Percentiles rank a stretch among this genome's conserved stretches.
Evolutionary conservation across 2,329 filamentous ascomycete species (phyloP).

Genomic region (Elsinoe ampelina): DNA sequence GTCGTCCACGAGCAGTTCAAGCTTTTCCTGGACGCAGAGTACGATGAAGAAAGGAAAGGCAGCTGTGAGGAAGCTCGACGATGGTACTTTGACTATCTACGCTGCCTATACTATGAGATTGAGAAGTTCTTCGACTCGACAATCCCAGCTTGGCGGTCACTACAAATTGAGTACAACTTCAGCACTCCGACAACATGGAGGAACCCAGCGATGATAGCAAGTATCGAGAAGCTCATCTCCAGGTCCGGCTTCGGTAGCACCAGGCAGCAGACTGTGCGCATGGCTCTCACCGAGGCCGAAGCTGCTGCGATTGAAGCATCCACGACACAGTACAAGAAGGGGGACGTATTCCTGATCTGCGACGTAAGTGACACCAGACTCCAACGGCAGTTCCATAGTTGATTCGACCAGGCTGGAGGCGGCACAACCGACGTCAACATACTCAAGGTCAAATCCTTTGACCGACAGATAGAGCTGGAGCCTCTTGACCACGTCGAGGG

Average conservation of each 20-base stretch:
- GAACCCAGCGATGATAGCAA: constrained; percentile 18
- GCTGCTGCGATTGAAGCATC: constrained; percentile 18
- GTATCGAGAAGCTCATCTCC: constrained; percentile 16
- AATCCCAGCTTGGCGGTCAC: constrained; percentile 7
- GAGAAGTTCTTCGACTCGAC: constrained; percentile 11
- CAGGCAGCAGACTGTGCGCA: constrained; percentile 8
- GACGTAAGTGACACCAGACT: constrained; percentile 12
- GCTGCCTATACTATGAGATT: constrained; percentile 13
- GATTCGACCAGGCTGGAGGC: constrained; percentile 16
- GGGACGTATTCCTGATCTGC: constrained; percentile 19
- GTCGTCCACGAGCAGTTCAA: constrained; percentile 13
- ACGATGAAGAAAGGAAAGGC: constrained; percentile 11
- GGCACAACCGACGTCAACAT: constrained; percentile 20
- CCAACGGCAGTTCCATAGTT: neutral
- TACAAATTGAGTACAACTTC: constrained; percentile 18
- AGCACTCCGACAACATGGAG: constrained; percentile 19
- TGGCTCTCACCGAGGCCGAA: constrained; percentile 19
- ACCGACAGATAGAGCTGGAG: constrained; percentile 15
- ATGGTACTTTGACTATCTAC: constrained; percentile 18
- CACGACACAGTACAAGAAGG: constrained; percentile 13
- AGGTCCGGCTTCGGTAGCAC: constrained; percentile 13
- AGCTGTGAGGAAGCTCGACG: constrained; percentile 1
- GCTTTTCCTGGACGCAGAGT: constrained; percentile 11
- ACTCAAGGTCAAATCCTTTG: constrained; percentile 13
- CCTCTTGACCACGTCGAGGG: constrained; percentile 18